A percentile compares a stretch with the other conserved stretches of the same genome.
These are phyloP conservation scores for Rhizoclosmatium globosum DNA, from an alignment of 192 early-diverging fungal species.

Conservation along the genomic window DNA sequence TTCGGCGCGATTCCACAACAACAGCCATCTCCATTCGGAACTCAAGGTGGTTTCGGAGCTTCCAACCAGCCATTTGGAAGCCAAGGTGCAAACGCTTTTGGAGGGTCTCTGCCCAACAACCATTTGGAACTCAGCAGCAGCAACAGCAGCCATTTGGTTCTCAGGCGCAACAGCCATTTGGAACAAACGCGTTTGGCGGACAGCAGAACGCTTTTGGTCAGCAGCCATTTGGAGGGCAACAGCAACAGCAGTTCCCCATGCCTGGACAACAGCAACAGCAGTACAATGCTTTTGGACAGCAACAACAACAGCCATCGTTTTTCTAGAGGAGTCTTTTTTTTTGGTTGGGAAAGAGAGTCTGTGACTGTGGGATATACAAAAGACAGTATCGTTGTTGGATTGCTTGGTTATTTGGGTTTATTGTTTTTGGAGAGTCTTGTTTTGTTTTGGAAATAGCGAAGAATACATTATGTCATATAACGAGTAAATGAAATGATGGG, in stretches of 20 bases:
- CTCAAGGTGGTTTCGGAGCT: not conserved
- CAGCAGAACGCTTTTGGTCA: conserved; percentile 11
- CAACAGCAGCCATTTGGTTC: conserved; percentile 21
- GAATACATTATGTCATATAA: no score
- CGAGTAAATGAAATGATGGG: no score
- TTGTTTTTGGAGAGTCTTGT: no score
- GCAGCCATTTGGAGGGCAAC: conserved; percentile 5
- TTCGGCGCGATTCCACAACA: not conserved
- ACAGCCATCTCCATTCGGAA: not conserved
- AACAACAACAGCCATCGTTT: not conserved
- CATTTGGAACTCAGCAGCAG: conserved; percentile 17
- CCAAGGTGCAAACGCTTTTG: not conserved
- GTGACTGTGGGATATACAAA: no score
- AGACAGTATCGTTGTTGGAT: no score
- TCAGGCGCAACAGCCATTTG: conserved; percentile 38
- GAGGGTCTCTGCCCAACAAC: not conserved
- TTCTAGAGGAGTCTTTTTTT: not conserved
- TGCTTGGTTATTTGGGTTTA: no score
- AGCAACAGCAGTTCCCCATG: conserved; percentile 16
- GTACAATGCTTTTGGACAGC: conserved; percentile 27
- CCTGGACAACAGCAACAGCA: conserved; percentile 28
- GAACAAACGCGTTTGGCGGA: conserved; percentile 8
- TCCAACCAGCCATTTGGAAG: not conserved
- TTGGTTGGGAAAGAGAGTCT: no score
- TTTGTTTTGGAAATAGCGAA: no score